Evolutionary conservation across 2,329 filamentous ascomycete species (phyloP).

Genomic region (Clathrospora elynae): DNA sequence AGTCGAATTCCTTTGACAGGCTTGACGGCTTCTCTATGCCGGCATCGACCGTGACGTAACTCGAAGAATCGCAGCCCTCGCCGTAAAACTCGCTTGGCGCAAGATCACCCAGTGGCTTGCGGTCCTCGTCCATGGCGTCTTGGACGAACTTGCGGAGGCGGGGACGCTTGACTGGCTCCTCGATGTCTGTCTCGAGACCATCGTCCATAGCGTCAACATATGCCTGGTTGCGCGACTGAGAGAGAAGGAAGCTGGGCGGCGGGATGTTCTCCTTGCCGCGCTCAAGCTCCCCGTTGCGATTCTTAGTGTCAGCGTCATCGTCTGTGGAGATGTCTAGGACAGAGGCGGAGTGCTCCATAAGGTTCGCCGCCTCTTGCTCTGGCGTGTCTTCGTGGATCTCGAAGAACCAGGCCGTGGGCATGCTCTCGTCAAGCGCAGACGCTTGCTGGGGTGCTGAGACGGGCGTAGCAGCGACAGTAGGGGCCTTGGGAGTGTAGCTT

Average conservation of each 20-base stretch:
- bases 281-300: constrained; percentile 60
- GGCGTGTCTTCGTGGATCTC: constrained; percentile 92
- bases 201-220: constrained; percentile 16
- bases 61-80: constrained; percentile 44
- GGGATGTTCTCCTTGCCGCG: constrained; percentile 93
- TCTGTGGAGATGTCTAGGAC: constrained; percentile 89
- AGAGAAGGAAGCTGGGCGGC: constrained; percentile 57
- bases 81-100: constrained; percentile 47
- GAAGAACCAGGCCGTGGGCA: constrained; percentile 76
- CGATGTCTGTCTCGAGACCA: constrained; percentile 18
- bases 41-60: constrained; percentile 45
- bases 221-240: constrained; percentile 21
- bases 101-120: constrained; percentile 46
- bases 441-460: constrained; percentile 37
- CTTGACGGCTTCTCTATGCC: constrained; percentile 43
- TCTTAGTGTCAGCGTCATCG: constrained; percentile 69
- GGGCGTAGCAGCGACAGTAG: constrained; percentile 40
- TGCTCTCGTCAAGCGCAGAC: constrained; percentile 57
- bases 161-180: constrained; percentile 35
- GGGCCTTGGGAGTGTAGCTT: constrained; percentile 58
- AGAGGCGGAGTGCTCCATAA: constrained; percentile 88
- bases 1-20: constrained; percentile 44
- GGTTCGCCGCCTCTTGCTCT: constrained; percentile 87
- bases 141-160: constrained; percentile 35
- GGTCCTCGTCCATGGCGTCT: constrained; percentile 51